Evolutionary conservation across 768 basidiomycete species (phyloP), one percentile per base, ranked within the genome.

Genomic region (Pisolithus sp.): DNA sequence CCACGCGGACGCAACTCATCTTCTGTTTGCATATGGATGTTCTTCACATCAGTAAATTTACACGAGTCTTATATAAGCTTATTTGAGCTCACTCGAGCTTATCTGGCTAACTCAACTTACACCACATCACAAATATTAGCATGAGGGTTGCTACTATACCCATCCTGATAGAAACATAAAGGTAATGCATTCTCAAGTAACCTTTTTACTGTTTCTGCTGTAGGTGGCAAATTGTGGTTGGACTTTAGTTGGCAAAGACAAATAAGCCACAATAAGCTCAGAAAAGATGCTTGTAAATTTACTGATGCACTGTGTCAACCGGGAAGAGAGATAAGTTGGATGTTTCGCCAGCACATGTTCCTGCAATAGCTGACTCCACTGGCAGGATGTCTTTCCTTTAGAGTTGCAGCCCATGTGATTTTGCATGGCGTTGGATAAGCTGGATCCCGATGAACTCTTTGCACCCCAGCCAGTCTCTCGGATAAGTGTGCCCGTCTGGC

Each of bases 41-140:
- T 89, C 76, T 98, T 98, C 60, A n/a, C n/a, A n/a, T n/a, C 84
- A 0, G 94, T 98, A 65, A 97, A 96, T 82, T 57, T 81, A n/a
- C n/a, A n/a, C n/a, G n/a, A n/a, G n/a, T n/a, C n/a, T n/a, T n/a
- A n/a, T n/a, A n/a, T n/a, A n/a, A n/a, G n/a, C n/a, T n/a, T n/a
- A n/a, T n/a, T n/a, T n/a, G n/a, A n/a, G n/a, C n/a, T n/a, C n/a
- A n/a, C n/a, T n/a, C n/a, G n/a, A n/a, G n/a, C n/a, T n/a, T n/a
- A n/a, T n/a, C n/a, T n/a, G n/a, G n/a, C n/a, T n/a, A n/a, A n/a
- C n/a, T n/a, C n/a, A n/a, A n/a, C n/a, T n/a, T n/a, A n/a, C n/a
- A n/a, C n/a, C n/a, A n/a, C n/a, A n/a, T n/a, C n/a, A n/a, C n/a
- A n/a, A n/a, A n/a, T n/a, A n/a, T n/a, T n/a, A n/a, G n/a, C n/a